Conservation (phyloP, 805 yeast genomes). For the Myxozyma mucilagina region DNA sequence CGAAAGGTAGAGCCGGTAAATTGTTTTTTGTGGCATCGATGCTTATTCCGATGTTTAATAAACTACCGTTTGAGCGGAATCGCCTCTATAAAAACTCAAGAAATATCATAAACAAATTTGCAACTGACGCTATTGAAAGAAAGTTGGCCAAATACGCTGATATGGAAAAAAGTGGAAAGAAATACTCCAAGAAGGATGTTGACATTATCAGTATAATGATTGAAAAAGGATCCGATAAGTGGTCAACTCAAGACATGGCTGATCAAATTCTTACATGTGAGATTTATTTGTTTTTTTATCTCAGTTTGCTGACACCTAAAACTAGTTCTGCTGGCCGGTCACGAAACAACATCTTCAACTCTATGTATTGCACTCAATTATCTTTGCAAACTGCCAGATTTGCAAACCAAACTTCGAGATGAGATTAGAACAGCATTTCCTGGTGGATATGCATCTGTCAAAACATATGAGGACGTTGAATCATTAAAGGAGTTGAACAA, state of each 20-base stretch:
- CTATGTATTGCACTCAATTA: conserved; percentile 7
- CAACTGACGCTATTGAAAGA: conserved; percentile 19
- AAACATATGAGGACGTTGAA: conserved; percentile 20
- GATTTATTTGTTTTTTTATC: neutral
- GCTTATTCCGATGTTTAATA: conserved; percentile 13
- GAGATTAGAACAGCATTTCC: conserved; percentile 21
- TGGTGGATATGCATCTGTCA: conserved; percentile 8
- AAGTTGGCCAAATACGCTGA: conserved; percentile 2
- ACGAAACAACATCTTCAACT: conserved; percentile 29
- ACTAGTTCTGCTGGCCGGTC: conserved; percentile 17
- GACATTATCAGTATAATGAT: conserved; percentile 26
- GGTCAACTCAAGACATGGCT: conserved; percentile 18
- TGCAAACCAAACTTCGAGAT: conserved; percentile 21
- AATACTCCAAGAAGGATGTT: neutral
- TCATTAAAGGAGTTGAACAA: conserved; percentile 18
- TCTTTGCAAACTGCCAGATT: conserved; percentile 11
- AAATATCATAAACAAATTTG: conserved; percentile 10
- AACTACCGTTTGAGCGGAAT: conserved; percentile 15
- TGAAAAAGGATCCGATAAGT: conserved; percentile 16
- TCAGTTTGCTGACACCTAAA: neutral
- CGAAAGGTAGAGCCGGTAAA: neutral
- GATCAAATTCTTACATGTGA: conserved; percentile 23
- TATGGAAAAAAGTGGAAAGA: neutral
- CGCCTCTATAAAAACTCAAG: conserved; percentile 3
- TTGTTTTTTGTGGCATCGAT: conserved; percentile 8